Percentiles rank a stretch among this genome's conserved stretches.
phyloP scores from a whole-genome alignment of 2,329 filamentous ascomycete species.

The Chaetomium olivaceum region DNA sequence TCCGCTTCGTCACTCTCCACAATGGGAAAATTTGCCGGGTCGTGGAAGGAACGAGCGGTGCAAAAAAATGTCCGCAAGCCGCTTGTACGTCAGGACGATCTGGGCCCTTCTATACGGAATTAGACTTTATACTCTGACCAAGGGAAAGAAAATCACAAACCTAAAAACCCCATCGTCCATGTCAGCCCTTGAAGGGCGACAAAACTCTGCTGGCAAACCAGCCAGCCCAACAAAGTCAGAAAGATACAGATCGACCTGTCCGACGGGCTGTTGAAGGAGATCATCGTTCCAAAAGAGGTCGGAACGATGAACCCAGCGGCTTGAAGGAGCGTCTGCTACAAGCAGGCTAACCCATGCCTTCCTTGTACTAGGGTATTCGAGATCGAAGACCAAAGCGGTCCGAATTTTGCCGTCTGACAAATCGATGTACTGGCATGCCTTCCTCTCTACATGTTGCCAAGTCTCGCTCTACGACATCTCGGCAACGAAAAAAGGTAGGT shows the following conservation, averaged over 20 bases:
- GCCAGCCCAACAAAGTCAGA: constrained; percentile 18
- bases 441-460: constrained; percentile 13
- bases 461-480: constrained; percentile 20
- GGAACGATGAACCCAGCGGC: neutral
- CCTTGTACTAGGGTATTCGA: constrained; percentile 16
- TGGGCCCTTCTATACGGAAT: constrained; percentile 10
- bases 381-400: constrained; percentile 14
- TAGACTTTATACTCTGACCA: constrained; percentile 5
- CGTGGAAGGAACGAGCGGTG: constrained; percentile 1
- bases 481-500: constrained; percentile 17
- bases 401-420: constrained; percentile 12
- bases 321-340: neutral
- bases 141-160: constrained; percentile 15
- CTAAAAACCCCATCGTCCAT: constrained; percentile 15
- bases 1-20: neutral
- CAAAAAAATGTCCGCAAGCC: constrained; percentile 15
- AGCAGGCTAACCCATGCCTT: constrained; percentile 16
- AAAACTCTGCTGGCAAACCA: constrained; percentile 15
- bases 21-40: neutral
- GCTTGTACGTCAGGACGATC: constrained; percentile 13
- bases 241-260: constrained; percentile 19
- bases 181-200: constrained; percentile 18
- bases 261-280: constrained; percentile 13
- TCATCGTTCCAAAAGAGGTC: constrained; percentile 13
- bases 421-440: constrained; percentile 16